Conservation (phyloP, 805 yeast genomes). For the Yarrowia sp. region DNA sequence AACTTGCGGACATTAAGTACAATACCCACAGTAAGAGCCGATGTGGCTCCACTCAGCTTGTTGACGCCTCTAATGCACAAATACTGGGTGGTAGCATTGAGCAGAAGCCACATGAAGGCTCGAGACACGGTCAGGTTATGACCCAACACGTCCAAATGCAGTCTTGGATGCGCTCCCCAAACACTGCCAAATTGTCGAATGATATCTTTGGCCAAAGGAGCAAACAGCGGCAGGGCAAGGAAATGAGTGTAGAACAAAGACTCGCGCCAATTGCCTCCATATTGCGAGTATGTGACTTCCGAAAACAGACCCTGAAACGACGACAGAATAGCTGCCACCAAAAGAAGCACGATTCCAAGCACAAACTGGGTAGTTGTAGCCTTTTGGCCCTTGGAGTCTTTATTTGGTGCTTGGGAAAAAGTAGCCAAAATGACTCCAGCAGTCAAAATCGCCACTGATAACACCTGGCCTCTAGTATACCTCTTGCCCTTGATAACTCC, state of each 20-base stretch:
- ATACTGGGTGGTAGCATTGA: constrained; percentile 54
- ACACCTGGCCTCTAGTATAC: constrained; percentile 47
- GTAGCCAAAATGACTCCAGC: constrained; percentile 52
- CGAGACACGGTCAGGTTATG: constrained; percentile 30
- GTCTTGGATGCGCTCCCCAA: constrained; percentile 6
- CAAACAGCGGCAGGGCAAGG: constrained; percentile 53
- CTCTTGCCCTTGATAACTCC: constrained; percentile 50
- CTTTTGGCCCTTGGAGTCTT: constrained; percentile 27
- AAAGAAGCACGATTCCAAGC: constrained; percentile 44
- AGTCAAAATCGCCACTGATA: constrained; percentile 51
- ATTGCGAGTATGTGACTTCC: constrained; percentile 48
- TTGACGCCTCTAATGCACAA: constrained; percentile 68
- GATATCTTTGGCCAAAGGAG: constrained; percentile 40
- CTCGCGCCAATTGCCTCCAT: constrained; percentile 63
- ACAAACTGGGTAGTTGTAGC: constrained; percentile 30
- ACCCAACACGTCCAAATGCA: not conserved
- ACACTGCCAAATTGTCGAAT: constrained; percentile 35
- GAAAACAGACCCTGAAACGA: constrained; percentile 58
- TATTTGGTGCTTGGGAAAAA: constrained; percentile 24
- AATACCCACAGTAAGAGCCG: constrained; percentile 63
- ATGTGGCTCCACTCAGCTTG: constrained; percentile 51
- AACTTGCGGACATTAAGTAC: constrained; percentile 61
- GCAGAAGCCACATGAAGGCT: constrained; percentile 37
- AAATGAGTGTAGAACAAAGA: constrained; percentile 59
- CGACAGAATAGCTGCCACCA: constrained; percentile 49